A percentile compares a stretch with the other conserved stretches of the same genome.
Conservation (phyloP, 805 yeast genomes). For the Spathaspora sp. region DNA sequence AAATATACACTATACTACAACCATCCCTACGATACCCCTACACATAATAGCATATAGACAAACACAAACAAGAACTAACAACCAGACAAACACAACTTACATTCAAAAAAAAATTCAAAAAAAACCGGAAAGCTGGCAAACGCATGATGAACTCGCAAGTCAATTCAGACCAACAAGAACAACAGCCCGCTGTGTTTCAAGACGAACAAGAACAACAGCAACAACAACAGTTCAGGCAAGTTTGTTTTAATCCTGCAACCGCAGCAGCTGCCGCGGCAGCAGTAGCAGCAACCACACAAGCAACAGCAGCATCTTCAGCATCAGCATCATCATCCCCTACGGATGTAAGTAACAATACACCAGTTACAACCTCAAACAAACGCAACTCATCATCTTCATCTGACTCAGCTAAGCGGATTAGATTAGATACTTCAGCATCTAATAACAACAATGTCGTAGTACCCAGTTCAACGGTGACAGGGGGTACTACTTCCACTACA, state of each 20-base stretch:
- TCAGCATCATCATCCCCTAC: background rate
- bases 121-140: background rate
- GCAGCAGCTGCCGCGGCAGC: background rate
- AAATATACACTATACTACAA: background rate
- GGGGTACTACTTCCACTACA: background rate
- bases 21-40: background rate
- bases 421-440: constrained; percentile 12
- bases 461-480: background rate
- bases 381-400: constrained; percentile 15
- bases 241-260: constrained; percentile 6
- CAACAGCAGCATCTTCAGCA: background rate
- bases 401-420: constrained; percentile 17
- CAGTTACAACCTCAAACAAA: constrained; percentile 7
- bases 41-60: background rate
- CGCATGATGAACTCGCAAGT: constrained; percentile 2
- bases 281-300: background rate
- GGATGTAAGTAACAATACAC: background rate
- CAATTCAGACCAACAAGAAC: constrained; percentile 4
- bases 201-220: constrained; percentile 1
- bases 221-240: constrained; percentile 9
- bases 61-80: background rate
- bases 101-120: too few species aligned
- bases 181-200: constrained; percentile 1
- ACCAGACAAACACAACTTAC: background rate
- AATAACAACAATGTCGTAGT: constrained; percentile 1